Conservation (phyloP, 768 basidiomycete genomes). For the Mrakia blollopis region DNA sequence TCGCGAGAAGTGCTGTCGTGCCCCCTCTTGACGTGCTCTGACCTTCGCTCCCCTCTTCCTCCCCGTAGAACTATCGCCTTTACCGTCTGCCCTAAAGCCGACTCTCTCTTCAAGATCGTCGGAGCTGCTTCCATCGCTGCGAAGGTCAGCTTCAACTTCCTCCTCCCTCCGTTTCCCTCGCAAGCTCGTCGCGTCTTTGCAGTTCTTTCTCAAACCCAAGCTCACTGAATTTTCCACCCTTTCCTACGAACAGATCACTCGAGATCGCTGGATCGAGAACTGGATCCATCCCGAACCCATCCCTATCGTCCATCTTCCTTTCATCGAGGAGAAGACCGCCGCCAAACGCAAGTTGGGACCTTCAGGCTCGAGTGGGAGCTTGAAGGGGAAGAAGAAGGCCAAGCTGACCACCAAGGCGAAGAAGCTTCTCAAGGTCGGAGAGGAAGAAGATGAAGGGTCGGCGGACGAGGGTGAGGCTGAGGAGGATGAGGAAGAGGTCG, state of each 20-base stretch:
- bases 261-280: conserved; percentile 30
- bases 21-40: background rate
- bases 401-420: conserved; percentile 28
- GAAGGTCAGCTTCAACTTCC: conserved; percentile 58
- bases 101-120: conserved; percentile 93
- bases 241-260: conserved; percentile 27
- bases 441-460: conserved; percentile 26
- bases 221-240: background rate
- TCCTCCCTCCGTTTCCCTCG: background rate
- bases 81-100: conserved; percentile 87
- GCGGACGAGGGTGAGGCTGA: conserved; percentile 30
- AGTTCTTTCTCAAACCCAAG: background rate
- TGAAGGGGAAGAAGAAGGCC: conserved; percentile 27
- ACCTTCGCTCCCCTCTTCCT: background rate
- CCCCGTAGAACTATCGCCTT: conserved; percentile 58
- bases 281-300: conserved; percentile 31
- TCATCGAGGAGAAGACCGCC: background rate
- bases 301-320: background rate
- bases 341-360: conserved; percentile 24
- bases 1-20: background rate
- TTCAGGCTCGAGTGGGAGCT: conserved; percentile 18
- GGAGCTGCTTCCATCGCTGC: conserved; percentile 97
- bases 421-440: conserved; percentile 32
- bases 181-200: background rate
- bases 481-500: conserved; percentile 31